These are phyloP conservation scores for Ochetophila trinervis DNA, from an alignment of 306 rosid genomes.

Conservation along the genomic window DNA sequence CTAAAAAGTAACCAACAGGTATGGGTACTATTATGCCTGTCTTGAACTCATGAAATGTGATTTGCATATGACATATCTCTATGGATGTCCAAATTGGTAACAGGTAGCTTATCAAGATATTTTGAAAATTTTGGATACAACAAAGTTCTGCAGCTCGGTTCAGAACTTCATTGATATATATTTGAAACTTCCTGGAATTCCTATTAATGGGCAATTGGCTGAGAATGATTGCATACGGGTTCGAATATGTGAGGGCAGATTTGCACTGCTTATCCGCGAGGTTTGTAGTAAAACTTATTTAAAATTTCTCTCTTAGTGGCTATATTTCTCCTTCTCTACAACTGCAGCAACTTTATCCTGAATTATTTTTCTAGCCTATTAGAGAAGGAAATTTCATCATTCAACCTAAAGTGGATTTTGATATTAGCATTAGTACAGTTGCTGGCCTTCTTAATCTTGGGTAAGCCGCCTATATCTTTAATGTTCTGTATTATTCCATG, in stretches of 20 bases:
- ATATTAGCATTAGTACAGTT: slow-evolving; percentile 87
- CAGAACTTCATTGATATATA: slow-evolving; percentile 94
- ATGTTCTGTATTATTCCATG: not conserved
- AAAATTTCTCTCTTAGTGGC: not conserved
- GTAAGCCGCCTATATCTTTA: slow-evolving; percentile 43
- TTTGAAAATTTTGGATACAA: slow-evolving; percentile 80
- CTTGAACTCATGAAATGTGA: slow-evolving; percentile 7
- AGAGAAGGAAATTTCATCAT: slow-evolving; percentile 96
- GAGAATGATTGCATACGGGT: slow-evolving; percentile 96
- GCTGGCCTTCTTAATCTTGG: slow-evolving; percentile 99
- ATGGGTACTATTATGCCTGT: slow-evolving; percentile 25
- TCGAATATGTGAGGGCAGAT: slow-evolving; percentile 98
- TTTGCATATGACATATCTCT: slow-evolving; percentile 21
- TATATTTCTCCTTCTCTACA: not conserved
- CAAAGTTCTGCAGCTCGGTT: slow-evolving; percentile 90
- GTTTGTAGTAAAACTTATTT: slow-evolving; percentile 34
- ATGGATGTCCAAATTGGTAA: slow-evolving; percentile 28
- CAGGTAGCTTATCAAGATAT: slow-evolving; percentile 94
- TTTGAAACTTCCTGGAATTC: slow-evolving; percentile 89
- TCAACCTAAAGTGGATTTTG: slow-evolving; percentile 99
- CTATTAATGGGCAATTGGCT: slow-evolving; percentile 74
- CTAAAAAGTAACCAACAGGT: slow-evolving; percentile 92
- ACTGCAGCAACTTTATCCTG: slow-evolving; percentile 12
- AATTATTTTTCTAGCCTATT: slow-evolving; percentile 64
- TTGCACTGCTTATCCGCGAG: slow-evolving; percentile 94